Evolutionary conservation across 2,329 filamentous ascomycete genomes (phyloP).

Genomic region (Penicillium sp.): DNA sequence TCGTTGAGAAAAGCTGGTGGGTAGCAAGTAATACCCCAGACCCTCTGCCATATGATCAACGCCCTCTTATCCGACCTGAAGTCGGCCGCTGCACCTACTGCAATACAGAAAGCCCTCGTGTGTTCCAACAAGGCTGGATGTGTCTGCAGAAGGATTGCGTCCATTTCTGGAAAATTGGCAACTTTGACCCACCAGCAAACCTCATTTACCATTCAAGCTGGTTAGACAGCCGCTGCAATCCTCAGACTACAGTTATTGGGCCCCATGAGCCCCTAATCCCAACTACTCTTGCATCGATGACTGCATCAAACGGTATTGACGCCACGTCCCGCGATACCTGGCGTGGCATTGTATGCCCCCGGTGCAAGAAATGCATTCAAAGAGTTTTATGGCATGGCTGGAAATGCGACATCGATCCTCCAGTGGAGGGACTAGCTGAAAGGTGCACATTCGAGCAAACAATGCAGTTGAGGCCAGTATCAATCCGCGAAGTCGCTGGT

Average conservation of each 20-base stretch:
- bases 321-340: conserved; percentile 56
- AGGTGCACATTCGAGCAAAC: not conserved
- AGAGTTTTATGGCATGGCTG: conserved; percentile 63
- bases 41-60: conserved; percentile 30
- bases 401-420: conserved; percentile 49
- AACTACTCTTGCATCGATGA: not conserved
- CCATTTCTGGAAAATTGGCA: conserved; percentile 55
- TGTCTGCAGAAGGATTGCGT: conserved; percentile 57
- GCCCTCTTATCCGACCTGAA: conserved; percentile 26
- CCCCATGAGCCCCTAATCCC: not conserved
- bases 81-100: conserved; percentile 45
- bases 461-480: not conserved
- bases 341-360: conserved; percentile 65
- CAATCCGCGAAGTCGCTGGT: not conserved
- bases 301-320: conserved; percentile 2
- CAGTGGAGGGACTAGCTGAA: not conserved
- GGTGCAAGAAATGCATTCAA: conserved; percentile 62
- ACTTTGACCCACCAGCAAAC: conserved; percentile 26
- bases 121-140: conserved; percentile 56
- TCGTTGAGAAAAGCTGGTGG: conserved; percentile 61
- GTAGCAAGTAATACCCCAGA: conserved; percentile 35
- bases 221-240: conserved; percentile 54
- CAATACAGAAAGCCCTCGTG: conserved; percentile 27
- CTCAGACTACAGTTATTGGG: conserved; percentile 14
- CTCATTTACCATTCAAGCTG: conserved; percentile 58